Conservation (phyloP, 1,284 basidiomycete genomes). For the Austroboletus niveus region DNA sequence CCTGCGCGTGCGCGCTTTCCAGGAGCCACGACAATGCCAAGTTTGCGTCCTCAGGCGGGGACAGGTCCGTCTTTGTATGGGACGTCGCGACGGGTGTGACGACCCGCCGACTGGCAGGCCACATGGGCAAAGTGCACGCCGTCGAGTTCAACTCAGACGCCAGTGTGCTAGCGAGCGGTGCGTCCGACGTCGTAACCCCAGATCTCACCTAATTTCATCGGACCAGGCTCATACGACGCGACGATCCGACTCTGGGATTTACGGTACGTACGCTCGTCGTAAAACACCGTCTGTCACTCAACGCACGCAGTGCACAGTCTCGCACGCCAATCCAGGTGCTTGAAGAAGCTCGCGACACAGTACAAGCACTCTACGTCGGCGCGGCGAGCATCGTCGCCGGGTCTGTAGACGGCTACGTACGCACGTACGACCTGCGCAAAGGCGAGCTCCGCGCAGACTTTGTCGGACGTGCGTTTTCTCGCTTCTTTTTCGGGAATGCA, state of each 20-base stretch:
- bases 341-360: constrained; percentile 87
- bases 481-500: neutral
- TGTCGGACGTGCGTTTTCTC: constrained; percentile 65
- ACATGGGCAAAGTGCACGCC: constrained; percentile 86
- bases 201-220: neutral
- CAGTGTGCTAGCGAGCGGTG: constrained; percentile 78
- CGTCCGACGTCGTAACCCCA: neutral
- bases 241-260: constrained; percentile 90
- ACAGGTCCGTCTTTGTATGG: constrained; percentile 92
- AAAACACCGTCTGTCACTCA: neutral
- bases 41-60: constrained; percentile 92
- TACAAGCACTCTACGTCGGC: constrained; percentile 76
- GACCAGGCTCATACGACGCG: constrained; percentile 80
- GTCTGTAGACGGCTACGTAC: constrained; percentile 88
- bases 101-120: constrained; percentile 64
- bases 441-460: constrained; percentile 88
- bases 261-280: constrained; percentile 43
- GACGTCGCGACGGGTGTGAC: constrained; percentile 89
- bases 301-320: constrained; percentile 59
- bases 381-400: constrained; percentile 72
- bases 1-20: neutral
- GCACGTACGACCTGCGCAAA: constrained; percentile 92
- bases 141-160: constrained; percentile 91
- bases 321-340: constrained; percentile 88
- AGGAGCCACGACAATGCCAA: constrained; percentile 51